phyloP scores from a whole-genome alignment of 495 filamentous ascomycete species.

The Saxophila tyrrhenica region DNA sequence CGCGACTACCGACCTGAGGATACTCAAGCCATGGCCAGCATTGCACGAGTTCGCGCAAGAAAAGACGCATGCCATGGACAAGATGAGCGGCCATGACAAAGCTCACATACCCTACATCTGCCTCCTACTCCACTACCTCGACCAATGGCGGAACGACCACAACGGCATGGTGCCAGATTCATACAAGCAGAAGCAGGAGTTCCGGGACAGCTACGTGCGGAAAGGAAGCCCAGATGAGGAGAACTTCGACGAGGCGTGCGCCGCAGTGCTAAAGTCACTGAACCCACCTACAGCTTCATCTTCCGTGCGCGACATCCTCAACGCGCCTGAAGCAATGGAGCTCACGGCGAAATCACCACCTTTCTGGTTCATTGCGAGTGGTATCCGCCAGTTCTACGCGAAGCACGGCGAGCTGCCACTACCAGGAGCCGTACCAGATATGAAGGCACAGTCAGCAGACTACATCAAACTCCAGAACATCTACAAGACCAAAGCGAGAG shows the following conservation, averaged over 20 bases:
- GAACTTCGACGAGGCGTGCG: slow-evolving; percentile 89
- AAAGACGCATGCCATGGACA: slow-evolving; percentile 54
- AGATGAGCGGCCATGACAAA: slow-evolving; percentile 54
- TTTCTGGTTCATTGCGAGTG: slow-evolving; percentile 88
- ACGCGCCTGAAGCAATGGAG: slow-evolving; percentile 36
- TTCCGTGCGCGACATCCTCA: slow-evolving; percentile 65
- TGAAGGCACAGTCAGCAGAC: slow-evolving; percentile 90
- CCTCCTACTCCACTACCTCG: slow-evolving; percentile 74
- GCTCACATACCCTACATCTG: slow-evolving; percentile 86
- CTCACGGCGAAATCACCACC: slow-evolving; percentile 35
- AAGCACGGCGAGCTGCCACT: slow-evolving; percentile 65
- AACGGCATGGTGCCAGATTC: slow-evolving; percentile 54
- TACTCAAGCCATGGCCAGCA: slow-evolving; percentile 81
- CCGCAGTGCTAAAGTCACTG: slow-evolving; percentile 76
- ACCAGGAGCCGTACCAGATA: slow-evolving; percentile 83
- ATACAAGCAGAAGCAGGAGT: slow-evolving; percentile 81
- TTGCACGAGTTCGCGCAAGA: slow-evolving; percentile 51
- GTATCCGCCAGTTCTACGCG: slow-evolving; percentile 62
- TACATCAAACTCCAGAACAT: slow-evolving; percentile 89
- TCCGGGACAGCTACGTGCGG: slow-evolving; percentile 62
- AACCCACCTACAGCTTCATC: slow-evolving; percentile 53
- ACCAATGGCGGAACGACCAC: slow-evolving; percentile 67
- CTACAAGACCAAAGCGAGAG: slow-evolving; percentile 80
- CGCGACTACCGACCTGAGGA: slow-evolving; percentile 71
- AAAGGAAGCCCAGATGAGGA: slow-evolving; percentile 79